Evolutionary conservation across 139 green algal genomes (phyloP).

Genomic region (Edaphochlamys debaryana): DNA sequence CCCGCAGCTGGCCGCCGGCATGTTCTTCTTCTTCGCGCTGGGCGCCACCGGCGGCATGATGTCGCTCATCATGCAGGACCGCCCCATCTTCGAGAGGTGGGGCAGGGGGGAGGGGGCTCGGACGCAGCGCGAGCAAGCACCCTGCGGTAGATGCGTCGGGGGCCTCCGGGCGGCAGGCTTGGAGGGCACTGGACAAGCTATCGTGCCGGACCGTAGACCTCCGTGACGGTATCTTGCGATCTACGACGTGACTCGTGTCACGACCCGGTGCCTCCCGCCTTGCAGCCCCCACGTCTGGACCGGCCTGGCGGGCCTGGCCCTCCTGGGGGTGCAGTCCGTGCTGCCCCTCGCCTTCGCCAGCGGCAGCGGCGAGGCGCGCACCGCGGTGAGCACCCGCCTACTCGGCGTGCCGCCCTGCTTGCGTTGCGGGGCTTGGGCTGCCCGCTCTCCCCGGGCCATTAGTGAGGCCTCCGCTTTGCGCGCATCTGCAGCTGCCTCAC

Average conservation of each 20-base stretch:
- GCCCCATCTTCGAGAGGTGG: slow-evolving; percentile 70
- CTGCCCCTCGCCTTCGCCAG: slow-evolving; percentile 72
- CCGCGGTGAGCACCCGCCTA: slow-evolving; percentile 40
- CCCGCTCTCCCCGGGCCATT: no score
- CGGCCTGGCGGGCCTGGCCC: slow-evolving; percentile 69
- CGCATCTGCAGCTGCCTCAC: no score
- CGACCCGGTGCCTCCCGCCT: background rate
- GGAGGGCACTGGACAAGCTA: no score
- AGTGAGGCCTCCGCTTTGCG: no score
- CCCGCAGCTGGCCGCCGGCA: slow-evolving; percentile 70
- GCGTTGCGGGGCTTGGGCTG: background rate
- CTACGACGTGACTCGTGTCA: no score
- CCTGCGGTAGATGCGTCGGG: no score
- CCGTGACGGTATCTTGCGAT: no score
- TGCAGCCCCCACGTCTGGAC: slow-evolving; percentile 69
- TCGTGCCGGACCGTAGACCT: no score
- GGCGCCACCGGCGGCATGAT: slow-evolving; percentile 82
- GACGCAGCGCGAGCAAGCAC: no score
- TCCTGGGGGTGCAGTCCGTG: slow-evolving; percentile 81
- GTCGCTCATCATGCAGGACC: slow-evolving; percentile 80
- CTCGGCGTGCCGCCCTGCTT: no score
- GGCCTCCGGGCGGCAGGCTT: no score
- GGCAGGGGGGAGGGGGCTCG: background rate
- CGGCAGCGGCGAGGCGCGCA: slow-evolving; percentile 54
- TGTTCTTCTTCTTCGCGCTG: slow-evolving; percentile 84